These are phyloP conservation scores for Mortierella sp. DNA, from an alignment of 371 early-diverging fungal genomes.

Conservation along the genomic window DNA sequence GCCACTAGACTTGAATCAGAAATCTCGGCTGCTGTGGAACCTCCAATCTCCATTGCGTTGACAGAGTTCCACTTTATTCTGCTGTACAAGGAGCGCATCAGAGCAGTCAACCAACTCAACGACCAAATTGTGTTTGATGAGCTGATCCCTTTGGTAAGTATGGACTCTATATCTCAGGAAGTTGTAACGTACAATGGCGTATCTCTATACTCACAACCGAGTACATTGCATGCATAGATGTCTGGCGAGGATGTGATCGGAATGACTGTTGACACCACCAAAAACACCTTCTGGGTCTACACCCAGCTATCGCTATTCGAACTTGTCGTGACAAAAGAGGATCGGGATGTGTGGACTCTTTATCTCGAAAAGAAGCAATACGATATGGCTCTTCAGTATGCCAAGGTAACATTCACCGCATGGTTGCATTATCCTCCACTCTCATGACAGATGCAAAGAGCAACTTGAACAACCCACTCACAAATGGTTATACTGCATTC, in stretches of 20 bases:
- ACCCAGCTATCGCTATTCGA: slow-evolving; percentile 85
- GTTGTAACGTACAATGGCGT: background rate
- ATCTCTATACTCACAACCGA: background rate
- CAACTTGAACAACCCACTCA: too few species aligned
- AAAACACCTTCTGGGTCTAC: slow-evolving; percentile 90
- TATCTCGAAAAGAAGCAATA: slow-evolving; percentile 81
- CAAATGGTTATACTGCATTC: too few species aligned
- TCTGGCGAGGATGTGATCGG: slow-evolving; percentile 68
- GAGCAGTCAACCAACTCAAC: slow-evolving; percentile 83
- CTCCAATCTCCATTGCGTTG: slow-evolving; percentile 79
- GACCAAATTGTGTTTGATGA: slow-evolving; percentile 87
- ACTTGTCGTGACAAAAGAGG: slow-evolving; percentile 87
- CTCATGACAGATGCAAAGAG: too few species aligned
- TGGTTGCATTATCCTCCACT: too few species aligned
- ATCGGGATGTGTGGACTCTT: slow-evolving; percentile 91
- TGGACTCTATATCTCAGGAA: background rate
- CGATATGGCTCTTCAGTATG: slow-evolving; percentile 78
- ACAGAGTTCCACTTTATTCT: slow-evolving; percentile 92
- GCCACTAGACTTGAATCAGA: slow-evolving; percentile 61
- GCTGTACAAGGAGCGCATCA: slow-evolving; percentile 76
- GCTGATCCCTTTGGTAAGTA: slow-evolving; percentile 69
- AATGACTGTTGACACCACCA: slow-evolving; percentile 78
- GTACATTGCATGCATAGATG: slow-evolving; percentile 40
- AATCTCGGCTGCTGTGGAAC: slow-evolving; percentile 57
- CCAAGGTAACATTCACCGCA: slow-evolving; percentile 61